Evolutionary conservation across 768 basidiomycete genomes (phyloP), one percentile per base, ranked within the genome.

Genomic region (Trichaptum fuscoviolaceum): DNA sequence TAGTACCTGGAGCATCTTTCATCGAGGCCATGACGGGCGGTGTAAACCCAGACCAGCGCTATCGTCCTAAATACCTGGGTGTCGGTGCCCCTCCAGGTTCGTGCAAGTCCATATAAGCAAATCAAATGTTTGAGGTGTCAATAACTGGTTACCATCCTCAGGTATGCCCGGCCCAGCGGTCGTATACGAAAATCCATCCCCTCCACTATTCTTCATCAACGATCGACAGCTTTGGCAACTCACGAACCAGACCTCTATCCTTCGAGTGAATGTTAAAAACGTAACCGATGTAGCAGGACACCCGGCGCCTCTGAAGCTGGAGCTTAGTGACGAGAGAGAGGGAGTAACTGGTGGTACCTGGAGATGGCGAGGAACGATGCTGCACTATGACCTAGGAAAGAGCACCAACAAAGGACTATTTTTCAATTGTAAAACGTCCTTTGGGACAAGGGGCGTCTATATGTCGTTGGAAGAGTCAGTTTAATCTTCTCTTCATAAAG

Each of bases 301-400:
- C 18, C 75, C 78, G 0, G 75, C 80, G 62, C 84, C 84, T 9
- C 75, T 86, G 64, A 85, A 85, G 71, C 72, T 89, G 42, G 73
- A 79, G 8, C 69, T 83, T 25, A 81, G 78, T 24, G 75, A 71
- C 42, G 78, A 80, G 68, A 72, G 65, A 25, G 74, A 73, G 27
- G 80, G 81, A 27, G 73, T 84, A n/a, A 70, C 69, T n/a, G 76
- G 77, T 35, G 83, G 84, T 2, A 70, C 68, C 10, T 87, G 86
- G 86, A 71, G 80, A 62, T 88, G 85, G 85, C 75, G 80, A 69
- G 84, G 84, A 25, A 84, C 84, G 15, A 81, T 81, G 80, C 77
- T 87, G 35, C 70, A 73, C 64, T 82, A 82, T 69, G 84, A 83
- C 65, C 74, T 76, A 67, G 85, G 81, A 7, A 26, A 70, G 20